phyloP scores from a whole-genome alignment of 2,329 filamentous ascomycete species.

The Xylariaceae sp. region DNA sequence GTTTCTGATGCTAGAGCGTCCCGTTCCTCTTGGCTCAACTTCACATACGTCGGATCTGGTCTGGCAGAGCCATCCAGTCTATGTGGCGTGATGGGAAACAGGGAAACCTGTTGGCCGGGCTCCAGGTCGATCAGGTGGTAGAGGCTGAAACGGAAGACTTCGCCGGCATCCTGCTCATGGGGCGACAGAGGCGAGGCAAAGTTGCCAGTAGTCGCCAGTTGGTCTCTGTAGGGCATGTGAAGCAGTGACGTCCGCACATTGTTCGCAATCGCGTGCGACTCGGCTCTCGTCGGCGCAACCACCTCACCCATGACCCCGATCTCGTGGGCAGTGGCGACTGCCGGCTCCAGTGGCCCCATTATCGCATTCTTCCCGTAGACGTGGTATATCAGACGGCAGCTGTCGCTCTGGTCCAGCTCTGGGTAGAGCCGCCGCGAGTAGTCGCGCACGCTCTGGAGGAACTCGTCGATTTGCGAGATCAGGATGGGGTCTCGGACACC shows the following conservation, averaged over 20 bases:
- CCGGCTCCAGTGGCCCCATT: slow-evolving; percentile 21
- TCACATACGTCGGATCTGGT: background rate
- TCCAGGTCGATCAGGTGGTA: slow-evolving; percentile 30
- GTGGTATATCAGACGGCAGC: slow-evolving; percentile 16
- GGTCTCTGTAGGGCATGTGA: slow-evolving; percentile 28
- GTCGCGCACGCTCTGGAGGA: slow-evolving; percentile 18
- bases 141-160: slow-evolving; percentile 21
- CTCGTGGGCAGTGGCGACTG: slow-evolving; percentile 13
- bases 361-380: slow-evolving; percentile 29
- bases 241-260: slow-evolving; percentile 11
- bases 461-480: slow-evolving; percentile 24
- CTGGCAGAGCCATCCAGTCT: background rate
- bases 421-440: slow-evolving; percentile 13
- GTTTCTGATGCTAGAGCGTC: background rate
- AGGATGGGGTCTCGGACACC: slow-evolving; percentile 31
- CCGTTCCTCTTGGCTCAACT: slow-evolving; percentile 4
- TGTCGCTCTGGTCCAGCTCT: slow-evolving; percentile 6
- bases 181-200: slow-evolving; percentile 27
- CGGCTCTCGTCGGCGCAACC: slow-evolving; percentile 26
- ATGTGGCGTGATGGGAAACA: slow-evolving; percentile 6
- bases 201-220: slow-evolving; percentile 32
- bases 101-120: slow-evolving; percentile 2
- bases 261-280: slow-evolving; percentile 11
- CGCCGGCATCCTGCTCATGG: slow-evolving; percentile 23
- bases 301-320: slow-evolving; percentile 30